Conservation (phyloP, 768 basidiomycete genomes). For the Mycena polygramma region DNA sequence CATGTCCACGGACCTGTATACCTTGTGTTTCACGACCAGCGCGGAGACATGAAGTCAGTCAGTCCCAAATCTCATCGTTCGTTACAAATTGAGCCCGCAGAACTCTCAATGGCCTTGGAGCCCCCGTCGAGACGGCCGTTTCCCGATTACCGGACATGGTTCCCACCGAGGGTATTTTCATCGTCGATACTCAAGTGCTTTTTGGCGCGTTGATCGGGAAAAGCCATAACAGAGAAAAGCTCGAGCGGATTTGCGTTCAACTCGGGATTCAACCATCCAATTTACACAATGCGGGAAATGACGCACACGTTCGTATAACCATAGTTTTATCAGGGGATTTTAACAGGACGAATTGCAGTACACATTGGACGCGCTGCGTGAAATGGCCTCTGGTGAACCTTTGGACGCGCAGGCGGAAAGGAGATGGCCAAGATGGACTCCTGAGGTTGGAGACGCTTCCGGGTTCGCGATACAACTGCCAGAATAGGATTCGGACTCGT, state of each 20-base stretch:
- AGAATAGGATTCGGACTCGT: background rate
- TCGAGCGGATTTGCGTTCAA: slow-evolving; percentile 62
- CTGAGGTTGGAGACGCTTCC: background rate
- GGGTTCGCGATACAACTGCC: background rate
- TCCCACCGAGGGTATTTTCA: slow-evolving; percentile 56
- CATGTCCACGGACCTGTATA: slow-evolving; percentile 70
- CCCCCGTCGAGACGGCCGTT: slow-evolving; percentile 38
- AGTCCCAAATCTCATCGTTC: background rate
- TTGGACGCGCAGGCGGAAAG: slow-evolving; percentile 67
- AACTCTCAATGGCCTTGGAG: no score
- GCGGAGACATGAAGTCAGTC: slow-evolving; percentile 80
- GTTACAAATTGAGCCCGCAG: no score
- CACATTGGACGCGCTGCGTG: slow-evolving; percentile 60
- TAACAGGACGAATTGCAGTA: slow-evolving; percentile 53
- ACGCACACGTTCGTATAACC: slow-evolving; percentile 49
- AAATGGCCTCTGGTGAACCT: slow-evolving; percentile 66
- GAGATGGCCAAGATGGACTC: slow-evolving; percentile 61
- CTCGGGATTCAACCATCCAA: slow-evolving; percentile 55
- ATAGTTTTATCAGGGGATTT: no score
- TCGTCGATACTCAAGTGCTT: slow-evolving; percentile 66
- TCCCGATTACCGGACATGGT: slow-evolving; percentile 59
- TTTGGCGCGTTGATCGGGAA: slow-evolving; percentile 62
- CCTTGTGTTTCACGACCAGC: slow-evolving; percentile 85
- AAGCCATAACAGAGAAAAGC: slow-evolving; percentile 51
- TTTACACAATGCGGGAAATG: slow-evolving; percentile 73